Percentiles rank a stretch among this genome's conserved stretches.
These are phyloP conservation scores for Physcomitrellopsis africana DNA, from an alignment of 225 moss, liverwort and hornwort genomes.

Conservation along the genomic window DNA sequence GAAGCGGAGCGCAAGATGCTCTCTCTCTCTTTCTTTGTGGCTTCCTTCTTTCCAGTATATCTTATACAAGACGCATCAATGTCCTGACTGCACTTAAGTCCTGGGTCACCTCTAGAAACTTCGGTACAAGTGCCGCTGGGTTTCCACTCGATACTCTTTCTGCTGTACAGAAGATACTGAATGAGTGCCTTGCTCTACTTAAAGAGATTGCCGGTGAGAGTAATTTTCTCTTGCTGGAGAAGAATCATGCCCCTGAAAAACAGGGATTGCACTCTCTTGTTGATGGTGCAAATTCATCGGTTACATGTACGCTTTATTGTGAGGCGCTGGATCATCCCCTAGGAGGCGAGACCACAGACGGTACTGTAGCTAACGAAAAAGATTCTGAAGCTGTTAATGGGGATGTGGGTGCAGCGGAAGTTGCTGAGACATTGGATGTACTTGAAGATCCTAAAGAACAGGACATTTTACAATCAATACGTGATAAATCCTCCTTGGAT, in stretches of 20 bases:
- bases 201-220: conserved; percentile 46
- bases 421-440: conserved; percentile 35
- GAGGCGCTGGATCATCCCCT: conserved; percentile 47
- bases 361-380: conserved; percentile 42
- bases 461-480: conserved; percentile 22
- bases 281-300: conserved; percentile 38
- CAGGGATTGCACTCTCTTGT: conserved; percentile 66
- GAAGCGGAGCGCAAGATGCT: conserved; percentile 50
- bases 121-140: conserved; percentile 37
- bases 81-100: conserved; percentile 50
- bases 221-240: conserved; percentile 18
- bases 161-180: conserved; percentile 73
- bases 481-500: conserved; percentile 32
- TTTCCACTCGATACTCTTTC: conserved; percentile 60
- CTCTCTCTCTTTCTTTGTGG: conserved; percentile 80
- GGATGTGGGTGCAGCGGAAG: conserved; percentile 45
- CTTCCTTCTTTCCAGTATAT: conserved; percentile 77
- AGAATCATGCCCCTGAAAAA: conserved; percentile 30
- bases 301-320: conserved; percentile 46
- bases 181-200: conserved; percentile 61
- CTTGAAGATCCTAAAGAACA: conserved; percentile 34
- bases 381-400: conserved; percentile 40
- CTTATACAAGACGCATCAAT: conserved; percentile 59
- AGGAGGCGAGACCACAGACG: conserved; percentile 30
- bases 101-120: conserved; percentile 62